Base-by-base conservation (phyloP, 371 early-diverging fungal species). In the Mortierella sp. region DNA sequence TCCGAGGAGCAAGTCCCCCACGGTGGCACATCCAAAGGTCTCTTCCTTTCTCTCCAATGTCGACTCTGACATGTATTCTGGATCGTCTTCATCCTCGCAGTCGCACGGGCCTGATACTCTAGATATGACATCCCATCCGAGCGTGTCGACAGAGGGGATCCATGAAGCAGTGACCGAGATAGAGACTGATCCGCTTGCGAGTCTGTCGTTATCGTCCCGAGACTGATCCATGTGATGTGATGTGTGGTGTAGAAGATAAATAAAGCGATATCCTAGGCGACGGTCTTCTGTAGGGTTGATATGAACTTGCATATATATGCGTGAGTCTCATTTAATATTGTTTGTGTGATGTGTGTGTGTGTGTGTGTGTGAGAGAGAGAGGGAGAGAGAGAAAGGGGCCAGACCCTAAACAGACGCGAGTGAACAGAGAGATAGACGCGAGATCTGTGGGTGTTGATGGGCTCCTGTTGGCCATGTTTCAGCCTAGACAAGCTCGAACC, bases 181-280 rank as follows among this genome's bases (percentile, higher is more conserved):
- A 19, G 68, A 63, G 37, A 44, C 31, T 2, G 74, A 74, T 41
- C 74, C 74, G 16, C 61, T 74, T n/a, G 66, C 68, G 26, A 68
- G 68, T 48, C 47, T 74, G 29, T 68, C 74, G 24, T 50, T 74
- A 48, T 50, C 55, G 1, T 66, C 13, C 45, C 22, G n/a, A 44
- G 43, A 16, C 9, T 65, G 65, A 29, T 34, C 11, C 4, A 9
- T n/a, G n/a, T n/a, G n/a, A n/a, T n/a, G n/a, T n/a, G n/a, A n/a
- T n/a, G n/a, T n/a, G n/a, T n/a, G n/a, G n/a, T n/a, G n/a, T n/a
- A n/a, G n/a, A n/a, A n/a, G n/a, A n/a, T n/a, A n/a, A n/a, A n/a
- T n/a, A n/a, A n/a, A n/a, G 53, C 4, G 26, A 9, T 22, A n/a
- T 22, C 53, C 22, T 53, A 22, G 53, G 8, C 53, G 19, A 53